A percentile compares a stretch with the other conserved stretches of the same genome.
These are phyloP conservation scores for Eucalyptus polyanthemos DNA, from an alignment of 345 rosid genomes.

Conservation along the genomic window DNA sequence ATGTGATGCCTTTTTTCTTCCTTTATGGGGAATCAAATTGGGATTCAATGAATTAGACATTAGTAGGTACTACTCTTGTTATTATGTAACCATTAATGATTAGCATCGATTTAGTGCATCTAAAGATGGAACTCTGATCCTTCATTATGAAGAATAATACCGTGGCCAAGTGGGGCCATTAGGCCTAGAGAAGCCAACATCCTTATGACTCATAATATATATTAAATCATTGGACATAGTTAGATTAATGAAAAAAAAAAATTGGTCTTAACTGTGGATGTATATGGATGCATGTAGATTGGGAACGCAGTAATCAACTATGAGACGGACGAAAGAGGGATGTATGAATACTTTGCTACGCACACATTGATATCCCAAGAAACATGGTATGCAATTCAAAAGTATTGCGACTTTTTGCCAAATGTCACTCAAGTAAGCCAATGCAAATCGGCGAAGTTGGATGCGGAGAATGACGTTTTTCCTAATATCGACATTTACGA, in stretches of 20 bases:
- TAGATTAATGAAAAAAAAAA: background rate
- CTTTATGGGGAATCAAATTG: background rate
- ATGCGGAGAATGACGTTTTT: background rate
- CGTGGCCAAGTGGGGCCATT: background rate
- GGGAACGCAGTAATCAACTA: conserved; percentile 79
- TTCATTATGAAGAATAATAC: background rate
- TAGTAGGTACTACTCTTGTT: background rate
- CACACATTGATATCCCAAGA: conserved; percentile 60
- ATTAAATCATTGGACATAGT: background rate
- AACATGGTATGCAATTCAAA: conserved; percentile 4
- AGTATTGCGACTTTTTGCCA: conserved; percentile 37
- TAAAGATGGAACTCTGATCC: background rate
- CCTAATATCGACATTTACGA: conserved; percentile 41
- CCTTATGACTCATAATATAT: background rate
- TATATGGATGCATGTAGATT: conserved; percentile 18
- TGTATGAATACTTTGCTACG: conserved; percentile 44
- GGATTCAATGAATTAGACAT: background rate
- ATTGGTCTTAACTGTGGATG: background rate
- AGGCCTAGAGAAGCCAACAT: background rate
- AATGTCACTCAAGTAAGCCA: conserved; percentile 4
- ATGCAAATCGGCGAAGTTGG: conserved; percentile 20
- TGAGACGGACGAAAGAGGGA: conserved; percentile 58
- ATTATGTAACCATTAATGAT: background rate
- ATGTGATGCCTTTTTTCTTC: background rate
- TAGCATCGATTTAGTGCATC: background rate